phyloP scores from a whole-genome alignment of 495 filamentous ascomycete species.

The Astrothelium macrocarpum region DNA sequence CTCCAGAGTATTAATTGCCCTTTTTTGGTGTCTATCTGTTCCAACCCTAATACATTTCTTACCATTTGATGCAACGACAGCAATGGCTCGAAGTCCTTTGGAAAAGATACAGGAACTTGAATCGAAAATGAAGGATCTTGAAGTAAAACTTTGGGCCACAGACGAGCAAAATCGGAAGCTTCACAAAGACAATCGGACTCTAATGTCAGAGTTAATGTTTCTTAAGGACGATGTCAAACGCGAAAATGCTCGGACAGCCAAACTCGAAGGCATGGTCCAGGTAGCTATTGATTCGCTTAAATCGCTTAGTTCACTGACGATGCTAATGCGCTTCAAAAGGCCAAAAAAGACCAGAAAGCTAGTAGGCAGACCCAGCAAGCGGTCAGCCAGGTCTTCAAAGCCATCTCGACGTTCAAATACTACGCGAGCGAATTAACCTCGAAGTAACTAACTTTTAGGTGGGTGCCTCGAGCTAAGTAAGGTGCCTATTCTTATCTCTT shows the following conservation, averaged over 20 bases:
- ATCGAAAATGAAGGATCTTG: not conserved
- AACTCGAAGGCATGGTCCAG: not conserved
- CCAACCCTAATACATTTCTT: not conserved
- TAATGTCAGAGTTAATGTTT: not conserved
- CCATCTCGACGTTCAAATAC: too few species aligned
- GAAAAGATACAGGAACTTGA: too few species aligned
- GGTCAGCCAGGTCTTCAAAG: too few species aligned
- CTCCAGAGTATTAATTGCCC: too few species aligned
- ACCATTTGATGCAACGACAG: not conserved
- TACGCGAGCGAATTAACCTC: too few species aligned
- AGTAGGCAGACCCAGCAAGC: too few species aligned
- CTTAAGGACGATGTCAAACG: not conserved
- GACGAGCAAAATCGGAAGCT: not conserved
- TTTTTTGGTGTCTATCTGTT: too few species aligned
- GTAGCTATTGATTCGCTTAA: not conserved
- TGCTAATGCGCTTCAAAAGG: not conserved
- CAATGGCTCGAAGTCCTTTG: not conserved
- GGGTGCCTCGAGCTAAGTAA: too few species aligned
- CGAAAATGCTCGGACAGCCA: not conserved
- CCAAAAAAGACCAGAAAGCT: not conserved
- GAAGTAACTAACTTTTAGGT: too few species aligned
- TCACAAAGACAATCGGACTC: not conserved
- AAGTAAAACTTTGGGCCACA: not conserved
- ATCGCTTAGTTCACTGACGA: not conserved
- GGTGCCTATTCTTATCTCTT: too few species aligned